Evolutionary conservation across 2,329 filamentous ascomycete species (phyloP).

Genomic region (Incumbomyces delicatus): DNA sequence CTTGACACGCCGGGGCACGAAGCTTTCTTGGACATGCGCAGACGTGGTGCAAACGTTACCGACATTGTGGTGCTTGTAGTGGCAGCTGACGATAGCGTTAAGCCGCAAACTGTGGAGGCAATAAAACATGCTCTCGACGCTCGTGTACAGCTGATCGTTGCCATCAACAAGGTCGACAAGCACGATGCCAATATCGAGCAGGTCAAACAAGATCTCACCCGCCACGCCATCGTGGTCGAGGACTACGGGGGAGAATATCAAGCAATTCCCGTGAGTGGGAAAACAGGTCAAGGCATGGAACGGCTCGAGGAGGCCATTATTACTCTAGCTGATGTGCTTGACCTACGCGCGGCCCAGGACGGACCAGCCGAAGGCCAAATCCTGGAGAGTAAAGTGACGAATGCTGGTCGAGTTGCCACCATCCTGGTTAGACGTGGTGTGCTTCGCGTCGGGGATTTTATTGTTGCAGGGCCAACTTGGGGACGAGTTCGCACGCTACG

Average conservation of each 20-base stretch:
- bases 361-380: conserved; percentile 86
- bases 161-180: conserved; percentile 96
- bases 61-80: conserved; percentile 95
- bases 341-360: conserved; percentile 69
- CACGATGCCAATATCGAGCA: conserved; percentile 67
- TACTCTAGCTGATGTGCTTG: conserved; percentile 77
- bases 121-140: conserved; percentile 84
- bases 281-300: conserved; percentile 83
- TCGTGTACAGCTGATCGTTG: conserved; percentile 90
- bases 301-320: conserved; percentile 86
- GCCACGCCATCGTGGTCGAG: conserved; percentile 80
- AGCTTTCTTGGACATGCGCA: conserved; percentile 90
- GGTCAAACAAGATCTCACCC: conserved; percentile 78
- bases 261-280: conserved; percentile 81
- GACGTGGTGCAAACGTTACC: conserved; percentile 88
- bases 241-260: conserved; percentile 93
- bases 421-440: conserved; percentile 83
- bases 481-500: conserved; percentile 72
- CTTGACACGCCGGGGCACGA: conserved; percentile 94
- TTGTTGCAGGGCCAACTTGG: conserved; percentile 85
- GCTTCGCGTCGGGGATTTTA: conserved; percentile 64
- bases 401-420: conserved; percentile 74
- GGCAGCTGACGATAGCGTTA: conserved; percentile 93
- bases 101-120: conserved; percentile 91
- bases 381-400: conserved; percentile 81